Base-by-base conservation (phyloP, 2,329 filamentous ascomycete species). In the Exophiala aquamarina region DNA sequence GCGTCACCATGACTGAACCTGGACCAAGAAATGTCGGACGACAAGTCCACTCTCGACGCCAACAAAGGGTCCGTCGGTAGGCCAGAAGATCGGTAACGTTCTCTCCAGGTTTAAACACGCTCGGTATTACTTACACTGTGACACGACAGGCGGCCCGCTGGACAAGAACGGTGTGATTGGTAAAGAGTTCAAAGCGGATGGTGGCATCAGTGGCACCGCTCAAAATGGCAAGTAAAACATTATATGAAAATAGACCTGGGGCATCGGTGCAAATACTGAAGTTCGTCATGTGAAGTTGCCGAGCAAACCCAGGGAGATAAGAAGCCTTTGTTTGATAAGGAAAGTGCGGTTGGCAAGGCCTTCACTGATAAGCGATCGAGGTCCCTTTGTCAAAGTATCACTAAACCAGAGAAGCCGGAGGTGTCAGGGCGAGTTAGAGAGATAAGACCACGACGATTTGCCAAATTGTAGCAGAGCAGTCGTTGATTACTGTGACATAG, bases 361-460 rank as follows among this genome's bases (percentile, higher is more conserved):
- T 57, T 57, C 50, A 49, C 43, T 39, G 28, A 44, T 45, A 26
- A 39, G 38, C 51, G 17, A 14, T n/a, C 28, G n/a, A 31, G 9
- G 28, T 31, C 9, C 15, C 34, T 15, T 15, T 14, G 9, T 15
- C 17, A n/a, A 9, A 9, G 9, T 8, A 9, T 15, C 15, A 18
- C 36, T 39, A 28, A 39, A n/a, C 6, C 8, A 18, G 18, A n/a
- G 11, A 64, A 3, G 60, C 60, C 1, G 68, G 46, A 6, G n/a
- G n/a, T n/a, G n/a, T n/a, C n/a, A n/a, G n/a, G n/a, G n/a, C n/a
- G n/a, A n/a, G n/a, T n/a, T n/a, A n/a, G n/a, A n/a, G 46, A 49
- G 40, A 40, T 42, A 9, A 36, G 40, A 7, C 10, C 15, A 18
- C 7, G 8, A 13, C 17, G 14, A 19, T 39, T 45, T 14, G 14